Conservation (phyloP, 2,329 filamentous ascomycete species). For the Lithohypha guttulata region DNA sequence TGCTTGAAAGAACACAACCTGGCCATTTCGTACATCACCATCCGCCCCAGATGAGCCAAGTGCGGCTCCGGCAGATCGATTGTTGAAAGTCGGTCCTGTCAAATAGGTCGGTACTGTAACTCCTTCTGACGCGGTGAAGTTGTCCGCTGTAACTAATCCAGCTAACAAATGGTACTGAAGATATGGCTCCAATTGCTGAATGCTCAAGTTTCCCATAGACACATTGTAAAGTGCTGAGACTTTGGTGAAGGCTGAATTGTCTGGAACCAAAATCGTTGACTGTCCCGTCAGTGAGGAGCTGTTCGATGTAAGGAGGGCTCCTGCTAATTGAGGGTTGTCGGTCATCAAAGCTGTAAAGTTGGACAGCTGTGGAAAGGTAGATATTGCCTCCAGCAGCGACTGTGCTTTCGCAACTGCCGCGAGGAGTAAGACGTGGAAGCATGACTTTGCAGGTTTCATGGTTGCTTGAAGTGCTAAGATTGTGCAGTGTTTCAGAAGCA, state of each 20-base stretch:
- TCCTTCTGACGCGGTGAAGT: constrained; percentile 6
- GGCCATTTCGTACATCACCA: constrained; percentile 9
- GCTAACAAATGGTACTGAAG: constrained; percentile 10
- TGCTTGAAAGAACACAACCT: constrained; percentile 10
- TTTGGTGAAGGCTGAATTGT: constrained; percentile 10
- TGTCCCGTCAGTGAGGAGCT: constrained; percentile 2
- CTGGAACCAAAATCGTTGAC: constrained; percentile 10
- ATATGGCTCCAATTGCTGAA: constrained; percentile 8
- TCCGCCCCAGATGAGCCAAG: constrained; percentile 9
- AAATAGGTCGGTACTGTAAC: constrained; percentile 7
- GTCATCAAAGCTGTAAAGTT: constrained; percentile 9
- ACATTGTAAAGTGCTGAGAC: constrained; percentile 2
- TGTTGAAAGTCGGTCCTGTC: constrained; percentile 8
- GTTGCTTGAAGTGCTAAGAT: too few species aligned
- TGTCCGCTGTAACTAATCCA: constrained; percentile 1
- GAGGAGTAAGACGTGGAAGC: neutral
- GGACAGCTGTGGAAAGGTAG: constrained; percentile 7
- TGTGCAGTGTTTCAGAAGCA: too few species aligned
- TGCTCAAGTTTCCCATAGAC: constrained; percentile 1
- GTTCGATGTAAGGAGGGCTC: constrained; percentile 8
- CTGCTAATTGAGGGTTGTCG: constrained; percentile 7
- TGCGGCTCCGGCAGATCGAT: constrained; percentile 8
- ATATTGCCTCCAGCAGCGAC: constrained; percentile 9
- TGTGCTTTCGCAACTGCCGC: neutral
- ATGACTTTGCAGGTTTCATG: neutral